Percentiles rank a stretch among this genome's conserved stretches.
Evolutionary conservation across 2,329 filamentous ascomycete genomes (phyloP).

Genomic region (Cytospora mali): DNA sequence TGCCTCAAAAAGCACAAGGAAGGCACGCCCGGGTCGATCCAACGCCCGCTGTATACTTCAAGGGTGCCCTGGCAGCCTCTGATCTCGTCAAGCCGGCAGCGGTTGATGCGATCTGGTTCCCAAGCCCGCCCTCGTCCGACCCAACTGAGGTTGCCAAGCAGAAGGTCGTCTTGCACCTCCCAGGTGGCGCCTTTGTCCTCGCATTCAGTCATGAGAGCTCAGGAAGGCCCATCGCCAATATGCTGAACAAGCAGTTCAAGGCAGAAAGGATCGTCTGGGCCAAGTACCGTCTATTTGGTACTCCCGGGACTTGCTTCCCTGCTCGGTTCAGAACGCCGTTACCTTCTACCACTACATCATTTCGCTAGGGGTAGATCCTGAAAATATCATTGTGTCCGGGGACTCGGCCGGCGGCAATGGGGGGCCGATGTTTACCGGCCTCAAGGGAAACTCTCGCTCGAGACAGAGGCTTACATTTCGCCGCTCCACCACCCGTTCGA

Average conservation of each 20-base stretch:
- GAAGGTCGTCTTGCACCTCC: conserved; percentile 31
- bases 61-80: conserved; percentile 23
- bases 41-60: conserved; percentile 11
- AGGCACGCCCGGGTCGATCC: conserved; percentile 28
- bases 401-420: conserved; percentile 29
- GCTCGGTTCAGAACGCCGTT: conserved; percentile 31
- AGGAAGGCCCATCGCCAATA: conserved; percentile 17
- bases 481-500: conserved; percentile 33
- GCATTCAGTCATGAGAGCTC: conserved; percentile 26
- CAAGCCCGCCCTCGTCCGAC: conserved; percentile 13
- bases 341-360: conserved; percentile 29
- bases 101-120: conserved; percentile 30
- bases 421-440: conserved; percentile 31
- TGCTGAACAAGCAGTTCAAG: conserved; percentile 22
- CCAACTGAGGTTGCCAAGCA: conserved; percentile 13
- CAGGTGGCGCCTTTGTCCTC: conserved; percentile 32
- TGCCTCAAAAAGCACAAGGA: conserved; percentile 20
- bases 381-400: conserved; percentile 24
- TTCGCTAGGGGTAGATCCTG: conserved; percentile 10
- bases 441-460: conserved; percentile 10
- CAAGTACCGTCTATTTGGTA: conserved; percentile 29
- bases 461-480: conserved; percentile 30
- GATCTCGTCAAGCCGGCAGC: conserved; percentile 24
- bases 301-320: conserved; percentile 28
- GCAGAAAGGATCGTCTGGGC: conserved; percentile 27